Evolutionary conservation across 495 filamentous ascomycete species (phyloP).

Genomic region (Neurospora tetrasperma): DNA sequence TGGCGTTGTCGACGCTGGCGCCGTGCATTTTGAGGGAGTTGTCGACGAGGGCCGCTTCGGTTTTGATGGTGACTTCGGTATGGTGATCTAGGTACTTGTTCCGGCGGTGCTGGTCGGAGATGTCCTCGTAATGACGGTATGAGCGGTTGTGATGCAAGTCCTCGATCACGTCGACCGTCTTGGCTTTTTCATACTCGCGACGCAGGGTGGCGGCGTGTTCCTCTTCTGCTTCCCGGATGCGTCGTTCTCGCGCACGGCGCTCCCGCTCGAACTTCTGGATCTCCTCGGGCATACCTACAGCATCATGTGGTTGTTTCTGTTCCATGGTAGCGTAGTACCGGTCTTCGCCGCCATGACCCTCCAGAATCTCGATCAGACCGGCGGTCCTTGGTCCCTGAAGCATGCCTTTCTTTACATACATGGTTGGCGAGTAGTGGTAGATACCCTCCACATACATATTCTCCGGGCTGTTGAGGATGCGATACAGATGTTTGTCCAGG

Average conservation of each 20-base stretch:
- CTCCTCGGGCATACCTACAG: constrained; percentile 27
- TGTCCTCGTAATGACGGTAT: constrained; percentile 11
- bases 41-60: constrained; percentile 13
- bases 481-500: constrained; percentile 22
- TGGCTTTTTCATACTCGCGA: constrained; percentile 24
- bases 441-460: constrained; percentile 30
- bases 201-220: constrained; percentile 21
- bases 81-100: constrained; percentile 14
- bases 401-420: constrained; percentile 30
- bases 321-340: constrained; percentile 30
- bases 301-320: constrained; percentile 28
- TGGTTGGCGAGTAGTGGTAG: constrained; percentile 32
- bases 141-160: constrained; percentile 7
- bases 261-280: constrained; percentile 29
- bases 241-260: constrained; percentile 22
- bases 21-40: constrained; percentile 10
- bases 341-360: constrained; percentile 27
- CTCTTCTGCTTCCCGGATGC: constrained; percentile 18
- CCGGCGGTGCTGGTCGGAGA: constrained; percentile 8
- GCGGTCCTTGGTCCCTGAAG: constrained; percentile 16
- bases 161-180: constrained; percentile 11
- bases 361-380: constrained; percentile 17
- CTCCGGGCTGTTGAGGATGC: constrained; percentile 31
- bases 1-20: constrained; percentile 6
- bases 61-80: constrained; percentile 4